phyloP scores from a whole-genome alignment of 164 flowering plant genomes.

The Vitis amurensis region DNA sequence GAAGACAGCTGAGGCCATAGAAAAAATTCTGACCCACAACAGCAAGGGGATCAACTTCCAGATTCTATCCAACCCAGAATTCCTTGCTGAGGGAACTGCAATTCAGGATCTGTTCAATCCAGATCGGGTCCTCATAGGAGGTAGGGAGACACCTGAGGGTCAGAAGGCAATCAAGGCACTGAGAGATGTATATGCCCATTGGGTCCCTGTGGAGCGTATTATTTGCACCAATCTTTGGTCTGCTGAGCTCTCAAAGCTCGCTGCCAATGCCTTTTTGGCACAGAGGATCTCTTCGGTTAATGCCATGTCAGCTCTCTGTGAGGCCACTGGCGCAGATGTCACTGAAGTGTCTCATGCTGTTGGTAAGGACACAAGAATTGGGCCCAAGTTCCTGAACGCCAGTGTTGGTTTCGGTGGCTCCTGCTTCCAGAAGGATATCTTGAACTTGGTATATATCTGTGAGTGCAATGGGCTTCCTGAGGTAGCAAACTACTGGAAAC shows the following conservation, averaged over 20 bases:
- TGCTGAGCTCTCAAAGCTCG: slow-evolving; percentile 73
- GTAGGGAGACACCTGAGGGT: slow-evolving; percentile 64
- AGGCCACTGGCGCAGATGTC: slow-evolving; percentile 70
- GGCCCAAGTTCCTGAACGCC: slow-evolving; percentile 63
- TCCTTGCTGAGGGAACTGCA: slow-evolving; percentile 73
- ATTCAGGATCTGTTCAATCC: slow-evolving; percentile 55
- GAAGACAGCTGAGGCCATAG: slow-evolving; percentile 71
- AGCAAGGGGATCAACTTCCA: slow-evolving; percentile 61
- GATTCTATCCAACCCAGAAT: slow-evolving; percentile 69
- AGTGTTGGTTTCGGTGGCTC: slow-evolving; percentile 76
- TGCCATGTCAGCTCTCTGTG: slow-evolving; percentile 70
- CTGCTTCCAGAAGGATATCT: slow-evolving; percentile 64
- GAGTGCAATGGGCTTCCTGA: slow-evolving; percentile 75
- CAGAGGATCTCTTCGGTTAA: slow-evolving; percentile 70
- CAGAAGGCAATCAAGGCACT: slow-evolving; percentile 45
- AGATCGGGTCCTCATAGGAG: slow-evolving; percentile 69
- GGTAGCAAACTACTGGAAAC: slow-evolving; percentile 68
- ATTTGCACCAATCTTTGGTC: slow-evolving; percentile 67
- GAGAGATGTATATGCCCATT: slow-evolving; percentile 55
- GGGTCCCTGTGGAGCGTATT: slow-evolving; percentile 61
- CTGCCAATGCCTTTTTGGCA: slow-evolving; percentile 71
- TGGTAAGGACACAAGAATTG: slow-evolving; percentile 63
- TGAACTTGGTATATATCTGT: slow-evolving; percentile 63
- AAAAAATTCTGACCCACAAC: slow-evolving; percentile 57
- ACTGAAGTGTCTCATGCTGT: slow-evolving; percentile 51